Evolutionary conservation across 176 grass and related monocot genomes (phyloP), one percentile per base, ranked within the genome.

Genomic region (Eremochloa ophiuroides): DNA sequence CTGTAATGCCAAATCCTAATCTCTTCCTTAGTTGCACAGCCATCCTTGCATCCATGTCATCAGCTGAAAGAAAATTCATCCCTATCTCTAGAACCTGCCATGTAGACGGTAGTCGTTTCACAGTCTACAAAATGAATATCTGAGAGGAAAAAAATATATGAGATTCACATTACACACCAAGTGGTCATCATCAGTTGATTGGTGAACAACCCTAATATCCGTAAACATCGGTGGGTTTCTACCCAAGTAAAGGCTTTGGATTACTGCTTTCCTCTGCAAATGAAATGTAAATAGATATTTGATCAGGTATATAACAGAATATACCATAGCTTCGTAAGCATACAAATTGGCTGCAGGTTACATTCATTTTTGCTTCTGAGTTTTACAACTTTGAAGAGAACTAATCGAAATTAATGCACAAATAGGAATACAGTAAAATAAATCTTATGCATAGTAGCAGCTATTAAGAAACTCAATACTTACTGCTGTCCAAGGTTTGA

Each of bases 401-500:
- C 23, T 17, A 59, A 25, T 59, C 55, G 26, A 12, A 74, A 75
- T 2, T 23, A 30, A 66, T 3, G 10, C 7, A 20, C 10, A 18
- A 64, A 17, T 69, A 12, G 26, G 46, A 82, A 71, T 30, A 67
- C 12, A 77, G 27, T 61, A 44, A 76, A 33, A 79, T 17, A 27
- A 27, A 70, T 62, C 26, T 31, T 2, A 8, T 33, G 33, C 1
- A 3, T 67, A 68, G 9, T 53, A 53, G 22, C 48, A 67, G 44
- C 30, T 25, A 46, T 38, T 37, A 39, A 39, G 31, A 5, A 62
- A 80, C 61, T 31, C 34, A 23, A 44, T 71, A 70, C 87, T 83
- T 97, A 99, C 96, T 8, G 85, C 91, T 5, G 96, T 95, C 96
- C 96, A 99, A 47, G 96, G 96, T 80, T 99, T 99, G 85, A 93